Conservation (phyloP, 2,329 filamentous ascomycete species). For the Sporothrix brunneoviolacea region DNA sequence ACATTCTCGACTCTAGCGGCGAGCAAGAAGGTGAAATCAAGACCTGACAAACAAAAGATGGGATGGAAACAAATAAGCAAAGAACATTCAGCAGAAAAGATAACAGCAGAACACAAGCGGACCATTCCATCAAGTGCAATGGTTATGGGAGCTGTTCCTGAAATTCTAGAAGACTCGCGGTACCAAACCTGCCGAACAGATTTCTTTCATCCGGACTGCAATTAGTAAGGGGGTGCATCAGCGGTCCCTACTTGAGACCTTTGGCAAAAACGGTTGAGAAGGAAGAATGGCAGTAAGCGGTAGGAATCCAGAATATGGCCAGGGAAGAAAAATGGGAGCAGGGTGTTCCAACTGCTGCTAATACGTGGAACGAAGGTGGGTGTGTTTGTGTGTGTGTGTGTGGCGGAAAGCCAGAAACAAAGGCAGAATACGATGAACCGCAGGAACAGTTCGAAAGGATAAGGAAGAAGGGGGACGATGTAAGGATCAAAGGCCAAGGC, state of each 20-base stretch:
- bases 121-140: not conserved
- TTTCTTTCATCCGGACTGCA: constrained; percentile 6
- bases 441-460: not conserved
- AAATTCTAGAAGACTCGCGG: not conserved
- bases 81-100: not conserved
- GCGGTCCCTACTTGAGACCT: no score
- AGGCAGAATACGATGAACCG: constrained; percentile 3
- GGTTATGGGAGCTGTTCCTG: not conserved
- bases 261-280: no score
- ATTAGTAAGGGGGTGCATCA: not conserved
- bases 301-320: not conserved
- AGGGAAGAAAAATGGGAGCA: not conserved
- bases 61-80: not conserved
- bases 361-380: not conserved
- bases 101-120: not conserved
- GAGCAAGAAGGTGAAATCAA: no score
- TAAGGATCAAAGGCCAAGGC: no score
- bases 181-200: not conserved
- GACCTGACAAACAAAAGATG: not conserved
- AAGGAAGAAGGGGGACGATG: no score
- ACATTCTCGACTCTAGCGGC: no score
- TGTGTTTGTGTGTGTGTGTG: not conserved
- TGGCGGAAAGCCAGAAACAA: not conserved
- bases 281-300: no score
- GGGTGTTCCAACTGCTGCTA: not conserved